These are phyloP conservation scores for Grifola frondosa DNA, from an alignment of 1,284 basidiomycete species.

Conservation along the genomic window DNA sequence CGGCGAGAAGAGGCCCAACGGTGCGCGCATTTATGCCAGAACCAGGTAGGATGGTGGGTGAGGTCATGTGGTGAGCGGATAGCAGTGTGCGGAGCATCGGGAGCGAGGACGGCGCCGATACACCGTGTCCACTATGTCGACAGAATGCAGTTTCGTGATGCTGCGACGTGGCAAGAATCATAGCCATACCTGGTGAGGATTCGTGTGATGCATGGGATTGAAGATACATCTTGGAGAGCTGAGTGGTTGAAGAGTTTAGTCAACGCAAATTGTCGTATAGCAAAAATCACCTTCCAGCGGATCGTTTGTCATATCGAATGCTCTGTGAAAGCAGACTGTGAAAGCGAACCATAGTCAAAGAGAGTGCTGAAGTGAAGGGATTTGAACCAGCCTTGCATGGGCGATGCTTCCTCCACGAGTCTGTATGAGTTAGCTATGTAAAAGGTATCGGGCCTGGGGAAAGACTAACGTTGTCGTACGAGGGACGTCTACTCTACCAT, in stretches of 20 bases:
- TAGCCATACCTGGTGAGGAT: constrained; percentile 67
- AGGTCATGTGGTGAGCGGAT: constrained; percentile 11
- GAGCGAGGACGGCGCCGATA: constrained; percentile 43
- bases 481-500: constrained; percentile 61
- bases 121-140: constrained; percentile 57
- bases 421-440: constrained; percentile 31
- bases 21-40: constrained; percentile 66
- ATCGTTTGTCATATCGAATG: constrained; percentile 73
- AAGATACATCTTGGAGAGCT: constrained; percentile 57
- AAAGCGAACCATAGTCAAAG: no score
- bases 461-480: constrained; percentile 47
- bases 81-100: constrained; percentile 45
- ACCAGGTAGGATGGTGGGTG: constrained; percentile 60
- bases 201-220: constrained; percentile 64
- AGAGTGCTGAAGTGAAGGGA: background rate
- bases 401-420: constrained; percentile 56
- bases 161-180: background rate
- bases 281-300: constrained; percentile 45
- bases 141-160: background rate
- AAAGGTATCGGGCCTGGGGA: background rate
- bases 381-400: constrained; percentile 55
- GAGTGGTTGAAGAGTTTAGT: background rate
- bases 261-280: background rate
- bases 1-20: constrained; percentile 44
- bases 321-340: constrained; percentile 80